Conservation (phyloP, 176 grass and related monocot genomes). For the Melocanna baccifera region DNA sequence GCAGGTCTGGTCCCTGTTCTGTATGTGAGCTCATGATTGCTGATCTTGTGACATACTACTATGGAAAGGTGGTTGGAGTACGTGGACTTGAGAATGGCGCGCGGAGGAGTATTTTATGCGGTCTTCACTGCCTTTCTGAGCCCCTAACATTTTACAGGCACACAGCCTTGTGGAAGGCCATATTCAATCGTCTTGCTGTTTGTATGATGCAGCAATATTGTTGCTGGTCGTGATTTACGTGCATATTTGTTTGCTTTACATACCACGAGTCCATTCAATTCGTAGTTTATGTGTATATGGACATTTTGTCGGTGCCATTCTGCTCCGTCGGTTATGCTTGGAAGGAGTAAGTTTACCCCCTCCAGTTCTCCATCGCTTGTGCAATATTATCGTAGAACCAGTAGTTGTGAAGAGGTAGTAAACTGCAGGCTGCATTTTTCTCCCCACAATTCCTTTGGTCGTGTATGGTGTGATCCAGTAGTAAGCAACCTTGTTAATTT, state of each 20-base stretch:
- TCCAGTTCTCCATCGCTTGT: not conserved
- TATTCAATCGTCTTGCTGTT: not conserved
- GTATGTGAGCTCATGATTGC: slow-evolving; percentile 75
- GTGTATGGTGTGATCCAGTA: slow-evolving; percentile 33
- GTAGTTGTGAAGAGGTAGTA: not conserved
- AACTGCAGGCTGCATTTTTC: not conserved
- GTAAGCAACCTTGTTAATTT: slow-evolving; percentile 1
- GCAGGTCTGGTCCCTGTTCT: slow-evolving; percentile 92
- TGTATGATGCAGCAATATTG: not conserved
- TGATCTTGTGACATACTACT: not conserved
- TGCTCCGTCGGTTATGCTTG: not conserved
- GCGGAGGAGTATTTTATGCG: not conserved
- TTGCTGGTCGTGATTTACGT: not conserved
- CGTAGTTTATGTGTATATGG: slow-evolving; percentile 24
- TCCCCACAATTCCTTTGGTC: slow-evolving; percentile 13
- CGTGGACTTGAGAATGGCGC: not conserved
- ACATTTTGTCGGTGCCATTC: not conserved
- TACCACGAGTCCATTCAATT: slow-evolving; percentile 36
- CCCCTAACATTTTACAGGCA: not conserved
- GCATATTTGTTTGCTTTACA: slow-evolving; percentile 3
- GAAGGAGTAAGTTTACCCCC: not conserved
- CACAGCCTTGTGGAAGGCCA: not conserved
- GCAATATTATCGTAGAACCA: slow-evolving; percentile 16
- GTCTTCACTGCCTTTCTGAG: not conserved
- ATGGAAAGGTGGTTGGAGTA: not conserved